Evolutionary conservation across 2,329 filamentous ascomycete species (phyloP), one percentile per base, ranked within the genome.

Genomic region (Diaporthe sp.): DNA sequence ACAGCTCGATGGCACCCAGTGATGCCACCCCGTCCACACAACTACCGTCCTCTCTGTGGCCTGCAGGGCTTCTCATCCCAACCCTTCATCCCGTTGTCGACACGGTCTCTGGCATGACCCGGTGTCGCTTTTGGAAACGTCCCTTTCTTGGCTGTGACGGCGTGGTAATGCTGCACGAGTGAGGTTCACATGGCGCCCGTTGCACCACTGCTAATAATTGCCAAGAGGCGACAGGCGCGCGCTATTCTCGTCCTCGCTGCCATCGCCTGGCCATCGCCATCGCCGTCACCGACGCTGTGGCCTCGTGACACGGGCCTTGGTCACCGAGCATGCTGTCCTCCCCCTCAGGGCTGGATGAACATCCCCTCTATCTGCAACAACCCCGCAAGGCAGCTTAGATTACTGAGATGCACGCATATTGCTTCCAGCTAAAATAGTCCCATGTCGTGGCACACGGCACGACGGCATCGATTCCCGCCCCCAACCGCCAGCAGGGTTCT

Each of bases 331-430:
- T 19, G 32, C 4, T 27, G 9, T 37, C 35, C 37, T 25, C 35
- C n/a, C 37, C 5, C 19, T 37, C 25, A 51, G 3, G 2, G 39
- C 39, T 66, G 61, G 61, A 66, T 51, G 61, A 66, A 66, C 61
- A 50, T 50, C 42, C 27, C 2, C 27, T 66, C 61, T 66, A 50
- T 51, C 30, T 51, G 63, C 30, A 66, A 66, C 63, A 13, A n/a
- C 63, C 44, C 44, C 63, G 63, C 63, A 66, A 66, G 44, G 10
- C 44, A 17, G 8, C 22, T 51, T 30, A 66, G 47, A 53, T 53
- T 68, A 27, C 44, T 53, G 63, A 68, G 63, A 68, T 68, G 63
- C 63, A 17, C n/a, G 13, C 32, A 37, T 51, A 51, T 27, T 68
- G 63, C 63, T 37, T 15, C n/a, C 12, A 51, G 42, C 30, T 35